phyloP scores from a whole-genome alignment of 768 basidiomycete species.

The Leccinum subgranulosum region DNA sequence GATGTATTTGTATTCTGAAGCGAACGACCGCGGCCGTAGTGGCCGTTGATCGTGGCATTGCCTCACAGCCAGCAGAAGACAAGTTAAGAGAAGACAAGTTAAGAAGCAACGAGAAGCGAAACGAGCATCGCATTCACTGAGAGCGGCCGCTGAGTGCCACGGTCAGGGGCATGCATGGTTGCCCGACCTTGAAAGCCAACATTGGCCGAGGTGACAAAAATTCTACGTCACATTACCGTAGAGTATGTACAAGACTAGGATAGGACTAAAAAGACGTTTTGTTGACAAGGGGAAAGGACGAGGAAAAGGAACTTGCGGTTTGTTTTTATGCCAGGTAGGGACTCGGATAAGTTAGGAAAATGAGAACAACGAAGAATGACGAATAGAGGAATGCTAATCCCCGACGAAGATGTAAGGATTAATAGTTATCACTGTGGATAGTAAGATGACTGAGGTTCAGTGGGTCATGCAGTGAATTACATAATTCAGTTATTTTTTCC shows the following conservation, averaged over 20 bases:
- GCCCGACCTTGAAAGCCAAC: not conserved
- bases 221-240: not conserved
- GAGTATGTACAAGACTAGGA: not conserved
- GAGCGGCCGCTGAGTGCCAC: too few species aligned
- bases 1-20: too few species aligned
- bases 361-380: not conserved
- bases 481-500: too few species aligned
- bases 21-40: too few species aligned
- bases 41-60: too few species aligned
- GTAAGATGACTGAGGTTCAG: too few species aligned
- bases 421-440: too few species aligned
- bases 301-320: not conserved
- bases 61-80: not conserved
- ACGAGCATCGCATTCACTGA: not conserved
- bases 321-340: not conserved
- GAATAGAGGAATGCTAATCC: not conserved
- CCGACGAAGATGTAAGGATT: not conserved
- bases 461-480: too few species aligned
- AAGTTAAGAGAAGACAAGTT: not conserved
- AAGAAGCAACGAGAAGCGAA: not conserved
- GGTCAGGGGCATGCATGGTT: not conserved
- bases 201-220: not conserved
- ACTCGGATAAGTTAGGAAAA: not conserved
- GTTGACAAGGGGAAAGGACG: not conserved
- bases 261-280: not conserved